These are phyloP conservation scores for Phascolomyces articulosus DNA, from an alignment of 371 early-diverging fungal species.

Conservation along the genomic window DNA sequence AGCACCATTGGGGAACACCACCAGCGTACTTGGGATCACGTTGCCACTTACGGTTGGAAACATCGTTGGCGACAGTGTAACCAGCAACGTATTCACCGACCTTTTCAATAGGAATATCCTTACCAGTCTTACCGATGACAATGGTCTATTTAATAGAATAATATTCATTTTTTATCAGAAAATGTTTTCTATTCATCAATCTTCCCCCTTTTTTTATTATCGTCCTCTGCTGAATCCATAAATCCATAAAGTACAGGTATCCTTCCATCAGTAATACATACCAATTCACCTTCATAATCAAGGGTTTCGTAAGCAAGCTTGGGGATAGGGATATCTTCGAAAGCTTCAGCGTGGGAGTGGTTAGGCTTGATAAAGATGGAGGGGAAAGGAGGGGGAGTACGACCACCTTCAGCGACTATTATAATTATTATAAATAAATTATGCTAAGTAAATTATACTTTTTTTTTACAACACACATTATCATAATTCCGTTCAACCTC, in stretches of 20 bases:
- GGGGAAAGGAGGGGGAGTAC: constrained; percentile 35
- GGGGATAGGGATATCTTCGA: constrained; percentile 52
- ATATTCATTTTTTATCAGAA: background rate
- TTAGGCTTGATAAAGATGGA: constrained; percentile 61
- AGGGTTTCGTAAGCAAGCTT: constrained; percentile 44
- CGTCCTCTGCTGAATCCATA: too few relatives aligned
- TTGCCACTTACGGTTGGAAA: constrained; percentile 63
- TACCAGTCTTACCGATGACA: constrained; percentile 62
- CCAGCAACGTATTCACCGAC: constrained; percentile 59
- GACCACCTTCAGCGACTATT: constrained; percentile 32
- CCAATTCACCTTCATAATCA: constrained; percentile 64
- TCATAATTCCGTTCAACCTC: too few relatives aligned
- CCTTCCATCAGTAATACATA: background rate
- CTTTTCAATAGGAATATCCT: constrained; percentile 45
- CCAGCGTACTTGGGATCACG: constrained; percentile 35
- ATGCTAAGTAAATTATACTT: too few relatives aligned
- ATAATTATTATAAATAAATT: background rate
- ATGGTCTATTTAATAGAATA: constrained; percentile 24
- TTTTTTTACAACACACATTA: too few relatives aligned
- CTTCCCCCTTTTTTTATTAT: background rate
- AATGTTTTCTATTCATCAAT: background rate
- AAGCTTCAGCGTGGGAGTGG: constrained; percentile 45
- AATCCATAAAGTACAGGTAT: too few relatives aligned
- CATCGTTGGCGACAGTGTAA: constrained; percentile 63
- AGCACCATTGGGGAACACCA: constrained; percentile 58